phyloP scores from a whole-genome alignment of 495 filamentous ascomycete genomes.

The Penicillium taxi region DNA sequence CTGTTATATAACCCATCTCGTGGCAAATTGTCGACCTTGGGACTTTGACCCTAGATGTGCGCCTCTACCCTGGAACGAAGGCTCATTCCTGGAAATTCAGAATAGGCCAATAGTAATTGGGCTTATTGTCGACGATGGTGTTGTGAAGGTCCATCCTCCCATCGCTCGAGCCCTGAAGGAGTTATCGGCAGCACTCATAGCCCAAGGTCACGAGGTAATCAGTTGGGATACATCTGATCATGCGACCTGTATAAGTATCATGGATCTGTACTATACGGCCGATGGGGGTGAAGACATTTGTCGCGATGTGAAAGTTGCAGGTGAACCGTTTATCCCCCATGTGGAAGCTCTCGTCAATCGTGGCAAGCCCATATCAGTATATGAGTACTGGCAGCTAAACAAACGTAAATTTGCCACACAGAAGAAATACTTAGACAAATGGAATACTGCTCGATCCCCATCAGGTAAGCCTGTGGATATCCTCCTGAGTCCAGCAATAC shows the following conservation, averaged over 20 bases:
- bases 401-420: slow-evolving; percentile 43
- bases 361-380: slow-evolving; percentile 43
- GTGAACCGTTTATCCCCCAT: slow-evolving; percentile 49
- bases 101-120: slow-evolving; percentile 38
- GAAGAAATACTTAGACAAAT: slow-evolving; percentile 50
- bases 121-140: slow-evolving; percentile 42
- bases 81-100: slow-evolving; percentile 32
- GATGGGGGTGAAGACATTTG: slow-evolving; percentile 51
- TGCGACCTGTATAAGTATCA: slow-evolving; percentile 36
- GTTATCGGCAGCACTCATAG: slow-evolving; percentile 26
- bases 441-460: slow-evolving; percentile 39
- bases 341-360: slow-evolving; percentile 41
- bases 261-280: slow-evolving; percentile 46
- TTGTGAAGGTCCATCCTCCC: slow-evolving; percentile 43
- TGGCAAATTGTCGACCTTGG: slow-evolving; percentile 37
- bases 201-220: slow-evolving; percentile 41
- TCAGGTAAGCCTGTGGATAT: slow-evolving; percentile 51
- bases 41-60: slow-evolving; percentile 39
- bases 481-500: slow-evolving; percentile 48
- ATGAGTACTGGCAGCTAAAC: slow-evolving; percentile 50
- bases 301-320: slow-evolving; percentile 36
- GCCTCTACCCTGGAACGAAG: slow-evolving; percentile 41
- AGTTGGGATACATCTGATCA: slow-evolving; percentile 40
- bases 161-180: slow-evolving; percentile 36
- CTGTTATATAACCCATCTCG: slow-evolving; percentile 30